These are phyloP conservation scores for Rutstroemia sp. DNA, from an alignment of 2,329 filamentous ascomycete species.

Conservation along the genomic window DNA sequence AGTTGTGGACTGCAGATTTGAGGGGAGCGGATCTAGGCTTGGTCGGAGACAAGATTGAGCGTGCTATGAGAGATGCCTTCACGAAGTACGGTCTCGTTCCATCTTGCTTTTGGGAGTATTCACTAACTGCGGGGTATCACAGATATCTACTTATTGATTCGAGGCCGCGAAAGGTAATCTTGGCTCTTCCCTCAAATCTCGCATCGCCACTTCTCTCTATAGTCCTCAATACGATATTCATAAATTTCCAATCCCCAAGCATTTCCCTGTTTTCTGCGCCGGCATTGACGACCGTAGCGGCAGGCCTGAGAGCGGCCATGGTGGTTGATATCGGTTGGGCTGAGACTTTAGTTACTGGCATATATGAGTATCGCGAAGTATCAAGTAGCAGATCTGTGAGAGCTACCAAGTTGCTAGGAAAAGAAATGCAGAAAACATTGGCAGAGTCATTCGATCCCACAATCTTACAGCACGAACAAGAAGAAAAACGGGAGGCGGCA, in stretches of 20 bases:
- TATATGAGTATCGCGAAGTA: constrained; percentile 88
- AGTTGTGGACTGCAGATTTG: constrained; percentile 76
- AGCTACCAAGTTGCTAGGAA: constrained; percentile 64
- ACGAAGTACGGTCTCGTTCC: constrained; percentile 60
- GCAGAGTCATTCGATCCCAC: constrained; percentile 35
- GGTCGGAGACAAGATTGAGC: constrained; percentile 80
- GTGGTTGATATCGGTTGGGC: constrained; percentile 90
- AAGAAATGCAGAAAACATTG: constrained; percentile 60
- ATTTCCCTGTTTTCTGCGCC: constrained; percentile 76
- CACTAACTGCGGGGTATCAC: constrained; percentile 10
- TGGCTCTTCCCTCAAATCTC: constrained; percentile 70
- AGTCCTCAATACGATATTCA: constrained; percentile 71
- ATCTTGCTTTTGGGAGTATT: constrained; percentile 22
- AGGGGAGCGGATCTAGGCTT: constrained; percentile 67
- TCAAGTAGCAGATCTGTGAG: constrained; percentile 62
- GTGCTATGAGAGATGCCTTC: constrained; percentile 72
- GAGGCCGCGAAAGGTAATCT: constrained; percentile 63
- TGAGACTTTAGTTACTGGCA: constrained; percentile 75
- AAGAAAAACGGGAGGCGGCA: constrained; percentile 8
- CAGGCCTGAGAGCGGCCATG: constrained; percentile 77
- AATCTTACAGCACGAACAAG: constrained; percentile 19
- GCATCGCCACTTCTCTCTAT: constrained; percentile 73
- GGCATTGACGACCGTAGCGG: constrained; percentile 65
- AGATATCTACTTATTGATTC: constrained; percentile 65
- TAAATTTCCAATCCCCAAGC: constrained; percentile 68